Base-by-base conservation (phyloP, 495 filamentous ascomycete genomes). In the Penicillium ochrochloron region DNA sequence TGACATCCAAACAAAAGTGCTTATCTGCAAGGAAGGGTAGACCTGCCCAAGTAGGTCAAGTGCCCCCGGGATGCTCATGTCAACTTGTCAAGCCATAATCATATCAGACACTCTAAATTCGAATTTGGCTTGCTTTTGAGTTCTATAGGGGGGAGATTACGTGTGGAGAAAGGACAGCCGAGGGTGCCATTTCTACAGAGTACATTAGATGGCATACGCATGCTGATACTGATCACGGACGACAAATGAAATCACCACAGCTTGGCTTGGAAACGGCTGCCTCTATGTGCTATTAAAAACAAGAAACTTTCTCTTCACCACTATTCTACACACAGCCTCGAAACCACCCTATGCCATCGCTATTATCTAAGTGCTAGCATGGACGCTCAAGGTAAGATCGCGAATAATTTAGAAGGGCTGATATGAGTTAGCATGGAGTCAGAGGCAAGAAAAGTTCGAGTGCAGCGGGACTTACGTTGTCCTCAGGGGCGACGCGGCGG, bases 401-500 rank as follows among this genome's bases (percentile, higher is more conserved):
- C 50, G 66, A 64, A 67, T 59, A 48, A 66, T 78, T 79, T 80
- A 82, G 73, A 79, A 82, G 62, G 79, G 78, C 79, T 82, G 61
- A 23, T 10, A 41, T 25, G 37, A 17, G 63, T 80, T 60, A 79
- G 75, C 61, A 62, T 44, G n/a, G 8, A 19, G 39, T 29, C 35
- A 21, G 51, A 59, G 50, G 15, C 14, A 34, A 54, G 41, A 11
- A 41, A 27, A 27, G 8, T 41, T 17, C 5, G 5, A 25, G 48
- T 25, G 12, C 48, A 52, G 17, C 17, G 11, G 17, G 35, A 74
- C 80, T 73, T 74, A 82, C 80, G 74, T 89, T 89, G 78, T 90
- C 88, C 78, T 88, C 86, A 42, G 88, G 81, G 64, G 86, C 77
- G 66, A 89, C 74, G 72, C 84, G 80, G 65, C 82, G 80, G 66